phyloP scores from a whole-genome alignment of 1,139 yeast genomes.

The Eremothecium coryli region DNA sequence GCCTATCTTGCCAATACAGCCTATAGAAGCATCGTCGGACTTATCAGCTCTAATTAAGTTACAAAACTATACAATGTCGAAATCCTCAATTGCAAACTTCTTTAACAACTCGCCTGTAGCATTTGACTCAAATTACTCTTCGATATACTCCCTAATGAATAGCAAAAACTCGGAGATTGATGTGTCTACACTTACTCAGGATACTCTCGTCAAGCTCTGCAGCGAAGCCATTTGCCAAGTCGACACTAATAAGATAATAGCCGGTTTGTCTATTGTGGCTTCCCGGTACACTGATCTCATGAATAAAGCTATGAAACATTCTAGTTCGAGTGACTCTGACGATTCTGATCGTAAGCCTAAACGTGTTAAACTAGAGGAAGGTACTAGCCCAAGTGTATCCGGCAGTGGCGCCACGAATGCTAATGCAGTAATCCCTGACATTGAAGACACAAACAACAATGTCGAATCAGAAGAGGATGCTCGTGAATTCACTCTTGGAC shows the following conservation, averaged over 20 bases:
- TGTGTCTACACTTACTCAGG: conserved; percentile 56
- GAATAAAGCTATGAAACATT: conserved; percentile 16
- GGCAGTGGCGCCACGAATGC: conserved; percentile 7
- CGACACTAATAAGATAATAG: conserved; percentile 45
- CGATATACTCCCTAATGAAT: conserved; percentile 54
- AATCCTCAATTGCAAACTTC: conserved; percentile 18
- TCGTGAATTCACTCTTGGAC: conserved; percentile 15
- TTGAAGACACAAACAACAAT: conserved; percentile 8
- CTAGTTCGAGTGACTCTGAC: conserved; percentile 11
- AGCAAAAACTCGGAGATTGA: conserved; percentile 57
- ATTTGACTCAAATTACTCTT: conserved; percentile 33
- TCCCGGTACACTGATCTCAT: conserved; percentile 46
- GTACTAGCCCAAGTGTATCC: not conserved
- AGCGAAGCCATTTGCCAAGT: conserved; percentile 52
- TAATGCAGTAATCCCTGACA: conserved; percentile 7
- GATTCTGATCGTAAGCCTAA: conserved; percentile 11
- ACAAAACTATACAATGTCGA: conserved; percentile 25
- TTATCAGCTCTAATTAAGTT: conserved; percentile 15
- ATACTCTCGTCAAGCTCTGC: conserved; percentile 57
- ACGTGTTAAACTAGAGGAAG: conserved; percentile 11
- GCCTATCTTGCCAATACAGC: not conserved
- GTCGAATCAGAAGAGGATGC: conserved; percentile 19
- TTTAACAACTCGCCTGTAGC: conserved; percentile 34
- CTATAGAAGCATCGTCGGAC: conserved; percentile 6
- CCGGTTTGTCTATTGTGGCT: conserved; percentile 59